Evolutionary conservation across 164 flowering plant species (phyloP).

Genomic region (Aristolochia fimbriata): DNA sequence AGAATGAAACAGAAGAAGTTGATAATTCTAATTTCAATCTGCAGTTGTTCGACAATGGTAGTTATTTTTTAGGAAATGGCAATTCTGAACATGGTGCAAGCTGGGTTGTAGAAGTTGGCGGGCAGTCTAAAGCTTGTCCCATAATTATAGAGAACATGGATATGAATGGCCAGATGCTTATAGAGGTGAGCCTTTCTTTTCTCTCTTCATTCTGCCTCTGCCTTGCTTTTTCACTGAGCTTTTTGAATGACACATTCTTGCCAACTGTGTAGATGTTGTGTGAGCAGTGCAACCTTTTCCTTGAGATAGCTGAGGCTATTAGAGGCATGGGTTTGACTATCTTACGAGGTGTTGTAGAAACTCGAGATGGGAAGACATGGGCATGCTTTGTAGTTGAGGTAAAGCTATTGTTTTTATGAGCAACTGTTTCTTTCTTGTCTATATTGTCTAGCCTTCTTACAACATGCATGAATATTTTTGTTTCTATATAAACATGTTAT

Average conservation of each 20-base stretch:
- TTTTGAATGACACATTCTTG: neutral
- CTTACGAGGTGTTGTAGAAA: constrained; percentile 57
- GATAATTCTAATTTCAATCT: neutral
- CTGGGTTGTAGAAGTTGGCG: constrained; percentile 28
- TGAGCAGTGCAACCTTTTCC: constrained; percentile 47
- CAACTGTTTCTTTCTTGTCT: no score
- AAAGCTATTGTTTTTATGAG: neutral
- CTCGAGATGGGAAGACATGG: constrained; percentile 34
- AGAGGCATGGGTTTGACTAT: constrained; percentile 51
- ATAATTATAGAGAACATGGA: constrained; percentile 18
- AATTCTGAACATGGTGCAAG: neutral
- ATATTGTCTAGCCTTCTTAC: no score
- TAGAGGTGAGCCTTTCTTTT: constrained; percentile 16
- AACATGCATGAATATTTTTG: no score
- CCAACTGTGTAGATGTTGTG: constrained; percentile 54
- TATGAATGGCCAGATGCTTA: constrained; percentile 22
- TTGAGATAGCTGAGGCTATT: constrained; percentile 74
- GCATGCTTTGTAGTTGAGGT: constrained; percentile 74
- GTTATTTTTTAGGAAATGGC: constrained; percentile 1
- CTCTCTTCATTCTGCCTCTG: neutral
- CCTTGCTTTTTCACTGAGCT: neutral
- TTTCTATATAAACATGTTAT: no score
- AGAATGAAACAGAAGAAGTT: neutral
- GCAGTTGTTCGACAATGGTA: constrained; percentile 3
- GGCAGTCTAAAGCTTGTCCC: constrained; percentile 10